These are phyloP conservation scores for Saccharomycopsis sp. DNA, from an alignment of 805 yeast genomes.

Conservation along the genomic window DNA sequence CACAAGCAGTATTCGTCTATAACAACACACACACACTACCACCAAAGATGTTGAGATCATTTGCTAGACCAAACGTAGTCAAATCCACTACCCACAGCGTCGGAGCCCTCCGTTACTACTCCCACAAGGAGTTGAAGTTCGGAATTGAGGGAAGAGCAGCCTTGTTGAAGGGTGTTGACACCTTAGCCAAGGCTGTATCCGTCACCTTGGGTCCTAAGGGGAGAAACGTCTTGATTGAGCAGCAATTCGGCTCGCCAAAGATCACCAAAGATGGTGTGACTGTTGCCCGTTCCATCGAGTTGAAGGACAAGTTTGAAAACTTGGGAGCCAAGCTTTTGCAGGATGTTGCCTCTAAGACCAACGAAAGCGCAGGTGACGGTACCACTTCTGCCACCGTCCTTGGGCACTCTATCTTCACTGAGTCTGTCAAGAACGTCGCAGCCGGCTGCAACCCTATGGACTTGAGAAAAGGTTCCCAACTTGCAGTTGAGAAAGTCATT, in stretches of 20 bases:
- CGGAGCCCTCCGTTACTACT: constrained; percentile 22
- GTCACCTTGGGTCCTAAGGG: constrained; percentile 98
- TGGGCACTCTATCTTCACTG: constrained; percentile 93
- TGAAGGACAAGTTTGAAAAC: constrained; percentile 89
- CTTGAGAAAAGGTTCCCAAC: constrained; percentile 92
- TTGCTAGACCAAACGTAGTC: constrained; percentile 18
- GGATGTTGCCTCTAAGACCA: constrained; percentile 96
- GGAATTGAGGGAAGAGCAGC: constrained; percentile 98
- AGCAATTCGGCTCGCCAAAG: constrained; percentile 93
- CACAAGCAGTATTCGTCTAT: not conserved
- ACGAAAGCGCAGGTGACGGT: constrained; percentile 98
- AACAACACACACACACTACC: not conserved
- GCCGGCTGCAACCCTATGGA: constrained; percentile 99
- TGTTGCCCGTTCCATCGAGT: constrained; percentile 78
- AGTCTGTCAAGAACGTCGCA: constrained; percentile 92
- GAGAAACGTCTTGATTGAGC: constrained; percentile 93
- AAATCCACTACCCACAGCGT: constrained; percentile 6
- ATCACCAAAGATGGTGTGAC: constrained; percentile 99
- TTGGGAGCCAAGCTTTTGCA: constrained; percentile 92
- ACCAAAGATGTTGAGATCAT: constrained; percentile 20
- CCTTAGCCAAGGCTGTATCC: constrained; percentile 91
- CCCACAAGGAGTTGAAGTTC: constrained; percentile 90
- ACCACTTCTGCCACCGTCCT: constrained; percentile 96
- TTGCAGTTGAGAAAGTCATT: constrained; percentile 92
- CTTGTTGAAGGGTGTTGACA: constrained; percentile 85